Conservation (phyloP, 2,329 filamentous ascomycete genomes). For the Monascus ruber region DNA sequence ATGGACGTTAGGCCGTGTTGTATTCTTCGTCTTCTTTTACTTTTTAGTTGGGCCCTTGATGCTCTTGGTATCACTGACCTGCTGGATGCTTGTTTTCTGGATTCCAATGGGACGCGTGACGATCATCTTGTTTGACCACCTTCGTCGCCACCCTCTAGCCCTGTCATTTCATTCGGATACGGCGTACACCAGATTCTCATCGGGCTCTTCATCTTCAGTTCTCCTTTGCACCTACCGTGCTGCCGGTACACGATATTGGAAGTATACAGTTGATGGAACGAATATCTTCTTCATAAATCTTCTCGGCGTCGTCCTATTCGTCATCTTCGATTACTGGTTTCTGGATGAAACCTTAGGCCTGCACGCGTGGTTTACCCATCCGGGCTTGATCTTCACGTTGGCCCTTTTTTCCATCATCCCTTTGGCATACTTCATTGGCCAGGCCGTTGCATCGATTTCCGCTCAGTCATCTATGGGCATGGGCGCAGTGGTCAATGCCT, state of each 20-base stretch:
- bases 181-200: conserved; percentile 57
- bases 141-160: conserved; percentile 83
- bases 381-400: conserved; percentile 74
- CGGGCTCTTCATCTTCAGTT: conserved; percentile 69
- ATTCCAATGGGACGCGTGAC: conserved; percentile 98
- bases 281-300: conserved; percentile 99
- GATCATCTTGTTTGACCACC: conserved; percentile 76
- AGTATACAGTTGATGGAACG: conserved; percentile 95
- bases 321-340: conserved; percentile 85
- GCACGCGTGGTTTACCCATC: conserved; percentile 63
- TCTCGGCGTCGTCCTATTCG: conserved; percentile 83
- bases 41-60: conserved; percentile 77
- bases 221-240: conserved; percentile 94
- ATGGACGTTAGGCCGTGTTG: conserved; percentile 87
- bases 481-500: conserved; percentile 92
- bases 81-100: conserved; percentile 94
- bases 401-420: conserved; percentile 89
- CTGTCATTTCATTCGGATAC: conserved; percentile 85
- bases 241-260: conserved; percentile 93
- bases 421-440: conserved; percentile 94
- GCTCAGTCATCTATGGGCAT: conserved; percentile 98
- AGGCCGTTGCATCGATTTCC: conserved; percentile 95
- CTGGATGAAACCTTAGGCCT: conserved; percentile 58
- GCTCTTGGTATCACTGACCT: conserved; percentile 73
- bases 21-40: conserved; percentile 96